These are phyloP conservation scores for Salvia hispanica DNA, from an alignment of 257 asterid species.

Conservation along the genomic window DNA sequence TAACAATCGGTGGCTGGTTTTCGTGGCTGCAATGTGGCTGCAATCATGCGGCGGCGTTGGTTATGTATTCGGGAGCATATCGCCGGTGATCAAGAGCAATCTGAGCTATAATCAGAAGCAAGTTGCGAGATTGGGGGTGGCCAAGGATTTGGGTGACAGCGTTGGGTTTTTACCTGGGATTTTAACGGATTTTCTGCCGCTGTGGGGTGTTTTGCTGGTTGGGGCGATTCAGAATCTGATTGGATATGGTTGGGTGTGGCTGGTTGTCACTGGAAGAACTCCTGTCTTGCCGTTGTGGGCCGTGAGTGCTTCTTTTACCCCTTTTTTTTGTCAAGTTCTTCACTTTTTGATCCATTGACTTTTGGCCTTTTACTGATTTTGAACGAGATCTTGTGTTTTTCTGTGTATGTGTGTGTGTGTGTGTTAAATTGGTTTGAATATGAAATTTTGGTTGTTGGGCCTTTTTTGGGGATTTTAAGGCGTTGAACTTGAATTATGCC, in stretches of 20 bases:
- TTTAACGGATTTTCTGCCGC: slow-evolving; percentile 68
- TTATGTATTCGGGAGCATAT: slow-evolving; percentile 78
- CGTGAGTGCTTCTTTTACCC: slow-evolving; percentile 47
- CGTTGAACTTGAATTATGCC: slow-evolving; percentile 14
- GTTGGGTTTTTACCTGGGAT: slow-evolving; percentile 76
- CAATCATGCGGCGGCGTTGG: slow-evolving; percentile 92
- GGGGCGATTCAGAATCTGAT: slow-evolving; percentile 80
- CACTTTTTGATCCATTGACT: slow-evolving; percentile 16
- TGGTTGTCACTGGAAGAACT: slow-evolving; percentile 52
- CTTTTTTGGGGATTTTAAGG: background rate
- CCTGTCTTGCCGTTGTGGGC: slow-evolving; percentile 83
- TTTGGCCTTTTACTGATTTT: slow-evolving; percentile 12
- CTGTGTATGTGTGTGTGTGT: background rate
- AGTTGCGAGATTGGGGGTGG: slow-evolving; percentile 80
- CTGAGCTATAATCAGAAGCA: slow-evolving; percentile 79
- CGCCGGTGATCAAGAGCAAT: slow-evolving; percentile 71
- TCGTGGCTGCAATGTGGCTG: slow-evolving; percentile 96
- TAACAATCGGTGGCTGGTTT: slow-evolving; percentile 81
- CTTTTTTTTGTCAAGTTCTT: background rate
- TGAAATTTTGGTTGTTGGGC: background rate
- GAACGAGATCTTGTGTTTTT: background rate
- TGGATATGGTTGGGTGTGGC: slow-evolving; percentile 89
- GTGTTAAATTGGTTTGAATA: slow-evolving; percentile 6
- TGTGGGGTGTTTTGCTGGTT: slow-evolving; percentile 68
- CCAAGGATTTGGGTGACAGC: slow-evolving; percentile 86